Evolutionary conservation across 352 stramenopile genomes (phyloP).

Genomic region (Phytopythium mirpurense): DNA sequence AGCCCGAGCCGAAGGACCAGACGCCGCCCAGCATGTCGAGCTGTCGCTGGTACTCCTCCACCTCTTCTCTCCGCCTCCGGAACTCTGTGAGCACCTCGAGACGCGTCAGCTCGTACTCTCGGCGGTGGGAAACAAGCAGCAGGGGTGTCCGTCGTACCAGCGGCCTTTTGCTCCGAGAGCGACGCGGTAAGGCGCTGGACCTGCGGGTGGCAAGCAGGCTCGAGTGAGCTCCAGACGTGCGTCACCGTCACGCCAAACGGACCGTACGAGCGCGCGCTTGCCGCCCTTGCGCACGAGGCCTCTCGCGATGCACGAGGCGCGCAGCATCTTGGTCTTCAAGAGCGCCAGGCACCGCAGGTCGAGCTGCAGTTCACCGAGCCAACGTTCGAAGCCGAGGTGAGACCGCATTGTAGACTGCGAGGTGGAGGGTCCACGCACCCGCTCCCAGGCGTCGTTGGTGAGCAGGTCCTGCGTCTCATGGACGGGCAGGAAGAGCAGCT

Average conservation of each 20-base stretch:
- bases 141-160: slow-evolving; percentile 32
- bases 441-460: slow-evolving; percentile 61
- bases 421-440: slow-evolving; percentile 26
- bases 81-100: slow-evolving; percentile 40
- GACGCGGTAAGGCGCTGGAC: slow-evolving; percentile 50
- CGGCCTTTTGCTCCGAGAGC: slow-evolving; percentile 50
- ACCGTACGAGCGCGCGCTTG: slow-evolving; percentile 45
- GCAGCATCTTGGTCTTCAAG: slow-evolving; percentile 83
- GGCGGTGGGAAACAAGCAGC: not conserved
- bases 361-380: slow-evolving; percentile 25
- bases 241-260: not conserved
- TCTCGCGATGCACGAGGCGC: slow-evolving; percentile 67
- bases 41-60: slow-evolving; percentile 65
- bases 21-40: slow-evolving; percentile 78
- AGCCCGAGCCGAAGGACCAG: slow-evolving; percentile 78
- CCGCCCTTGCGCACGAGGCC: slow-evolving; percentile 57
- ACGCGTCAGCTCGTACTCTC: not conserved
- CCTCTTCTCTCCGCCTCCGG: slow-evolving; percentile 40
- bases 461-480: slow-evolving; percentile 66
- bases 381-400: not conserved
- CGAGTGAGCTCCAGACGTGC: not conserved
- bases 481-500: slow-evolving; percentile 68
- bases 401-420: no score
- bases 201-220: slow-evolving; percentile 7
- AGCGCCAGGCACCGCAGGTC: slow-evolving; percentile 75